phyloP scores from a whole-genome alignment of 768 basidiomycete genomes.

The Podaxis sp. region DNA sequence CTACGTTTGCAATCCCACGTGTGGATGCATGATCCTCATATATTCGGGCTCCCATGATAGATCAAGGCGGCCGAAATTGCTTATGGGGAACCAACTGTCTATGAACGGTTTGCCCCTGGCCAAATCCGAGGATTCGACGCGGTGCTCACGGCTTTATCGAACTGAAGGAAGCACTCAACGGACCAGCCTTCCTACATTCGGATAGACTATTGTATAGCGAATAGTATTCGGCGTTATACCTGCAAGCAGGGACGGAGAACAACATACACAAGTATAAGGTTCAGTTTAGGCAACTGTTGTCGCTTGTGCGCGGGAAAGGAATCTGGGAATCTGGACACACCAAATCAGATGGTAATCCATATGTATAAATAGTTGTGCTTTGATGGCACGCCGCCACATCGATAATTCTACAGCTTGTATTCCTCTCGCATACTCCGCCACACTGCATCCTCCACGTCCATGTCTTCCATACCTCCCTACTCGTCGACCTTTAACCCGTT shows the following conservation, averaged over 20 bases:
- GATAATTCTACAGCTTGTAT: constrained; percentile 9
- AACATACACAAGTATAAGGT: not conserved
- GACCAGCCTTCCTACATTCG: not conserved
- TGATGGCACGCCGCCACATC: constrained; percentile 1
- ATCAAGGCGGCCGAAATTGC: constrained; percentile 58
- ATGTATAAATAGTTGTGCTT: constrained; percentile 8
- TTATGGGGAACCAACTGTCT: constrained; percentile 15
- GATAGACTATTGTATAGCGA: not conserved
- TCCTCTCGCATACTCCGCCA: not conserved
- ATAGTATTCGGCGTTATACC: not conserved
- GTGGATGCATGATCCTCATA: constrained; percentile 1
- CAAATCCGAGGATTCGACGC: constrained; percentile 15
- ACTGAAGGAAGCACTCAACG: not conserved
- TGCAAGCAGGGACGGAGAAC: not conserved
- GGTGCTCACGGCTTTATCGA: not conserved
- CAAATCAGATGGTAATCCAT: not conserved
- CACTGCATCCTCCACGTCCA: not conserved
- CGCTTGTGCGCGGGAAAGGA: not conserved
- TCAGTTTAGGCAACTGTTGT: not conserved
- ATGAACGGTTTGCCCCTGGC: constrained; percentile 17
- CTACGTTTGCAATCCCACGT: not conserved
- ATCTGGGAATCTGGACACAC: not conserved
- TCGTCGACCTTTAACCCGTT: constrained; percentile 9
- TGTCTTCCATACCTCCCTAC: not conserved
- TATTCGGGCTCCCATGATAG: constrained; percentile 30